Evolutionary conservation across 495 filamentous ascomycete genomes (phyloP).

Genomic region (Lentithecium fluviatile): DNA sequence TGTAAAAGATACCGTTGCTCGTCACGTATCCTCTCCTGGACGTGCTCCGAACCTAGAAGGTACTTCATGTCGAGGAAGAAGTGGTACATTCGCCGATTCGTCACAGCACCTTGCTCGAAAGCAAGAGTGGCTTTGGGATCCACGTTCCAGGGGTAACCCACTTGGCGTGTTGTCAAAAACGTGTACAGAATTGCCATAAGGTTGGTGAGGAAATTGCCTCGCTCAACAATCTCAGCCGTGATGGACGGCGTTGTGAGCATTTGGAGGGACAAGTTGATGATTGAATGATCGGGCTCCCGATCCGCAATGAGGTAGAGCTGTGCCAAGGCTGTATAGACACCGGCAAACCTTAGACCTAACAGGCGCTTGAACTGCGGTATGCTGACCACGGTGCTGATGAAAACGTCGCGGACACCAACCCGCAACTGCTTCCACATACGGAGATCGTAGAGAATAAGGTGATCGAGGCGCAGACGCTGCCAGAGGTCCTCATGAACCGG

Average conservation of each 20-base stretch:
- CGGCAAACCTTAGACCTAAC: constrained; percentile 85
- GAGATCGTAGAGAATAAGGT: constrained; percentile 94
- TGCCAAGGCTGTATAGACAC: constrained; percentile 87
- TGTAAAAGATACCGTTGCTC: constrained; percentile 87
- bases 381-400: constrained; percentile 92
- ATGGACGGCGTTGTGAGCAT: constrained; percentile 97
- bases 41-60: constrained; percentile 80
- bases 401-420: constrained; percentile 85
- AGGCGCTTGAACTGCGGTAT: constrained; percentile 97
- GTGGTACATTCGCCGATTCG: constrained; percentile 91
- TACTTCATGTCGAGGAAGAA: constrained; percentile 93
- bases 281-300: constrained; percentile 94
- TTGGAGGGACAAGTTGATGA: constrained; percentile 94
- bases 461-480: constrained; percentile 86
- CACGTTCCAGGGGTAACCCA: constrained; percentile 87
- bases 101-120: constrained; percentile 89
- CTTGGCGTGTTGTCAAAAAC: constrained; percentile 91
- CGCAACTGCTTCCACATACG: constrained; percentile 94
- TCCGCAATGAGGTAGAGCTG: constrained; percentile 96
- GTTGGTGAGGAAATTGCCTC: constrained; percentile 95
- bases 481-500: constrained; percentile 80
- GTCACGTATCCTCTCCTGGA: constrained; percentile 74
- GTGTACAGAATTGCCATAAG: constrained; percentile 96
- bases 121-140: constrained; percentile 78
- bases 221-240: constrained; percentile 86